Percentiles rank a stretch among this genome's conserved stretches.
Evolutionary conservation across 1,139 yeast species (phyloP).

Genomic region (Geotrichum histeridarum): DNA sequence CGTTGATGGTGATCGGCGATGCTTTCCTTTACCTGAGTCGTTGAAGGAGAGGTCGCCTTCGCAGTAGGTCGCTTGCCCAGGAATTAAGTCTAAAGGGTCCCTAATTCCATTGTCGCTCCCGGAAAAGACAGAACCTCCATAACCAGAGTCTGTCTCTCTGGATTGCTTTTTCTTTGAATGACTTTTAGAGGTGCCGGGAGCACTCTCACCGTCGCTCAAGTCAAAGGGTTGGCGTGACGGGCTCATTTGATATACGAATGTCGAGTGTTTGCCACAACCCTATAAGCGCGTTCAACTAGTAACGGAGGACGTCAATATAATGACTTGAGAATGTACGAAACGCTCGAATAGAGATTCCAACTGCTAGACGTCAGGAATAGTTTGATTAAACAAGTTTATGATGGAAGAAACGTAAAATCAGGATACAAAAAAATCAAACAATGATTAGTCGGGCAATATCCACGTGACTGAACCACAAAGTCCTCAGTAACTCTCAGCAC

Average conservation of each 20-base stretch:
- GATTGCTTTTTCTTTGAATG: conserved; percentile 7
- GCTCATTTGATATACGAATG: not conserved
- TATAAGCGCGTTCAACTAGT: not conserved
- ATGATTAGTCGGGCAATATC: no score
- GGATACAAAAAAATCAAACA: no score
- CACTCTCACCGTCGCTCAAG: conserved; percentile 18
- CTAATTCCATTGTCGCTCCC: conserved; percentile 9
- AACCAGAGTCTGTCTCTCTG: conserved; percentile 27
- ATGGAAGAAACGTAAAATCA: no score
- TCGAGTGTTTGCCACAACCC: conserved; percentile 6
- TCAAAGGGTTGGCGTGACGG: conserved; percentile 2
- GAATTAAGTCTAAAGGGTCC: not conserved
- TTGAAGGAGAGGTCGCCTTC: conserved; percentile 14
- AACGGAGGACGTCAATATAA: no score
- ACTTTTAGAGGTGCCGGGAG: conserved; percentile 22
- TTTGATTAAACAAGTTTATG: no score
- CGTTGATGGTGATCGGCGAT: conserved; percentile 27
- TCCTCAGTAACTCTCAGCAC: conserved; percentile 1
- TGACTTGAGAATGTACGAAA: no score
- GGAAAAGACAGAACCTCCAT: conserved; percentile 26
- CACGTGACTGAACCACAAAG: not conserved
- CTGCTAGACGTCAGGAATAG: no score
- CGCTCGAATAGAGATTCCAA: no score
- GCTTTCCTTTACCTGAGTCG: conserved; percentile 16
- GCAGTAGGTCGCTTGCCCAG: conserved; percentile 17